Conservation (phyloP, 768 basidiomycete genomes). For the Steccherinum ochraceum region DNA sequence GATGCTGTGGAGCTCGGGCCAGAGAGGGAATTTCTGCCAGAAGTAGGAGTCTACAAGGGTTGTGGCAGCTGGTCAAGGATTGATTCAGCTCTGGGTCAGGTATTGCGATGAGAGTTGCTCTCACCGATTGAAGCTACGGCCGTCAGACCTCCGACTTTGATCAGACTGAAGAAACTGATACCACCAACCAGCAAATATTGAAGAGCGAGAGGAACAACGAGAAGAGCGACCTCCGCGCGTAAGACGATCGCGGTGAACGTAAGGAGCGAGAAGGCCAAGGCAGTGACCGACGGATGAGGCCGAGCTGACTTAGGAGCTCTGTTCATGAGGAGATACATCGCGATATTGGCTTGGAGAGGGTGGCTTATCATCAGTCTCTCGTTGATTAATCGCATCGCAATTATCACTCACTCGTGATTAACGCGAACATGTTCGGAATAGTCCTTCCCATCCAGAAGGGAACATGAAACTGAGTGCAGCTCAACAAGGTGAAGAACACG, state of each 20-base stretch:
- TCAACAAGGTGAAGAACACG: conserved; percentile 59
- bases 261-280: conserved; percentile 49
- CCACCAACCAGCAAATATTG: conserved; percentile 42
- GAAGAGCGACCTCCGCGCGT: conserved; percentile 69
- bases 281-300: conserved; percentile 29
- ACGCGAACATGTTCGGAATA: conserved; percentile 90
- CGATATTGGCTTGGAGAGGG: conserved; percentile 46
- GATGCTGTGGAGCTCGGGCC: conserved; percentile 80
- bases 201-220: conserved; percentile 56
- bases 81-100: background rate
- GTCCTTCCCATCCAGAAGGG: conserved; percentile 93
- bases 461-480: conserved; percentile 82
- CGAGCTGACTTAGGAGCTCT: conserved; percentile 32
- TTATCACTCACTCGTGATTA: conserved; percentile 60
- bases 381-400: background rate
- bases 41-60: conserved; percentile 76
- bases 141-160: conserved; percentile 44
- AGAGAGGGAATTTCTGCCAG: conserved; percentile 67
- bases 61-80: conserved; percentile 42
- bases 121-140: conserved; percentile 48
- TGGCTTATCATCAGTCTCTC: background rate
- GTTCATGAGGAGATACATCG: conserved; percentile 43
- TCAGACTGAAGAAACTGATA: conserved; percentile 35
- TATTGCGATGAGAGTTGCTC: conserved; percentile 6
- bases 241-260: conserved; percentile 65